Base-by-base conservation (phyloP, 805 yeast genomes). In the Candida krabiensis region DNA sequence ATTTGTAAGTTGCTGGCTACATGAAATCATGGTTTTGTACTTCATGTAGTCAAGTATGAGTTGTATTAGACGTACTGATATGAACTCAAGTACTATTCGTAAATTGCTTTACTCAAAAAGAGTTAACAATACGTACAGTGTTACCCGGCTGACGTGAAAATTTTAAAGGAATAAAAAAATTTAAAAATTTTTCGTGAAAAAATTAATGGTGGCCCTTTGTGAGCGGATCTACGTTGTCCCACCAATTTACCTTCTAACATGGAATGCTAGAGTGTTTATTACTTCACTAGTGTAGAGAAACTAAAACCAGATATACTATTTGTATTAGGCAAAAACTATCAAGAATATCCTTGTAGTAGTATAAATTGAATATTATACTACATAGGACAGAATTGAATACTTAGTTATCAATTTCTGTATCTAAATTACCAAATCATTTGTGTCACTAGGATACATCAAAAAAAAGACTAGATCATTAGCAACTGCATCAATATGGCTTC, bases 401-500 rank as follows among this genome's bases (percentile, higher is more conserved):
- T 12, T 24, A 16, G 5, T n/a, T 17, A 22, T 22, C 28, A 29
- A 33, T 35, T 29, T 35, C 26, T 27, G 24, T 11, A 21, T 21
- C 7, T 21, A 21, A 21, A 21, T 8, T 21, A n/a, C n/a, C n/a
- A 8, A 21, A 21, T 8, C 11, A 21, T 21, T 21, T 21, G 24
- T 21, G 7, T 21, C 9, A 21, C 11, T 21, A 23, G 23, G 34
- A 28, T 28, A 28, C 29, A 35, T 30, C 23, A 23, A 30, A 29
- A 30, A 22, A 17, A 19, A 16, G 29, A 29, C 23, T 26, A 34
- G 19, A 27, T n/a, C 28, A 35, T 14, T 17, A 40, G 30, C 30
- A 22, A n/a, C 23, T 28, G 28, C 16, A 16, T 33, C 47, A 65
- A 34, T 40, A 75, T 75, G 80, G 55, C 70, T 39, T 66, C 80